Evolutionary conservation across 306 rosid genomes (phyloP).

Genomic region (Arachis hypogaea): DNA sequence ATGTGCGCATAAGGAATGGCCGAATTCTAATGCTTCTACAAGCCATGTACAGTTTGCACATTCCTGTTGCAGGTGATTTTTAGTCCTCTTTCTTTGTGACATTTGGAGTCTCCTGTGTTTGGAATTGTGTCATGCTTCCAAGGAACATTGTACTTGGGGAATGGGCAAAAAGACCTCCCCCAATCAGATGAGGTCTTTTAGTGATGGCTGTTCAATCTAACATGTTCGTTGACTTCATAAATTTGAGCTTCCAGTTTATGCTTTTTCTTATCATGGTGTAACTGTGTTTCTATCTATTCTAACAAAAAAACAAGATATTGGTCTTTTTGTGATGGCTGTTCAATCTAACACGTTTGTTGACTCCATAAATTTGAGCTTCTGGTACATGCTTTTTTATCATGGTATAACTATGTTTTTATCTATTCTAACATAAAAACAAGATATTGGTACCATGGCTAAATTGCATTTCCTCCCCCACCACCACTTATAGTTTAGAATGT

Average conservation of each 20-base stretch:
- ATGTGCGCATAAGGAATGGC: conserved; percentile 42
- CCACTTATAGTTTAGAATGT: too few relatives aligned
- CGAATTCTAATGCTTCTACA: conserved; percentile 23
- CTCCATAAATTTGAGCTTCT: conserved; percentile 15
- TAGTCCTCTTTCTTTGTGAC: conserved; percentile 29
- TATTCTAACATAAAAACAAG: background rate
- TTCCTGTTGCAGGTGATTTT: conserved; percentile 36
- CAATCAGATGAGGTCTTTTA: background rate
- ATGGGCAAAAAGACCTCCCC: background rate
- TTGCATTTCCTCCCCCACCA: too few relatives aligned
- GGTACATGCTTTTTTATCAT: conserved; percentile 1
- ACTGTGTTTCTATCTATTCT: conserved; percentile 1
- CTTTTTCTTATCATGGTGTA: conserved; percentile 2
- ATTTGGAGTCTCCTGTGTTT: conserved; percentile 16
- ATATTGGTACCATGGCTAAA: too few relatives aligned
- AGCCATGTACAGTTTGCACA: conserved; percentile 34
- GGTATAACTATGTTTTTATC: conserved; percentile 10
- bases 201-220: conserved; percentile 2
- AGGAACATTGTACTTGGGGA: conserved; percentile 4
- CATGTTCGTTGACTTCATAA: conserved; percentile 2
- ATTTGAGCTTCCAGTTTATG: conserved; percentile 22
- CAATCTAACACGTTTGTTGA: conserved; percentile 3
- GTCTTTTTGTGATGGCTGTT: background rate
- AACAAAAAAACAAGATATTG: background rate
- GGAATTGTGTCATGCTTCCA: background rate